A percentile compares a stretch with the other conserved stretches of the same genome.
phyloP scores from a whole-genome alignment of 441 rosid species.

The Gossypium schwendimanii region DNA sequence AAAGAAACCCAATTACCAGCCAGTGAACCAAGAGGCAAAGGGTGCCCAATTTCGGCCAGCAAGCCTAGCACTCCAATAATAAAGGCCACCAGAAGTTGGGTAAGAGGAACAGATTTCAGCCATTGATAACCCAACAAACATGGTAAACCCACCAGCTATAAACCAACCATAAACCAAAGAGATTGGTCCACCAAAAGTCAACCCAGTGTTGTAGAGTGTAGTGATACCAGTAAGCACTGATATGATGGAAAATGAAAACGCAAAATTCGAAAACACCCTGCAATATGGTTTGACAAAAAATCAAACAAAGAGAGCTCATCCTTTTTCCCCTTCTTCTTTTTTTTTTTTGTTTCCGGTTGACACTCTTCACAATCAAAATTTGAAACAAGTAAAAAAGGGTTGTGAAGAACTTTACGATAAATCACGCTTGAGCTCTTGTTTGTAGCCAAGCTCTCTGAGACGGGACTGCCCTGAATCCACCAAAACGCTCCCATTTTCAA shows the following conservation, averaged over 20 bases:
- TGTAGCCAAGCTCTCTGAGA: constrained; percentile 82
- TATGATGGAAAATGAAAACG: constrained; percentile 84
- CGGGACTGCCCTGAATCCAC: constrained; percentile 71
- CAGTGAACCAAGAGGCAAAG: constrained; percentile 90
- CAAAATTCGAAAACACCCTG: constrained; percentile 87
- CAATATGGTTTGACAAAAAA: constrained; percentile 7
- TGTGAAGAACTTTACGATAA: constrained; percentile 54
- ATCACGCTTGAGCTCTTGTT: constrained; percentile 93
- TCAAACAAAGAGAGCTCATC: background rate
- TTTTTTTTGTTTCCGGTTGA: background rate
- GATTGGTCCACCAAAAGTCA: constrained; percentile 69
- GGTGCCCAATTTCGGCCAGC: constrained; percentile 89
- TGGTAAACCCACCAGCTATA: constrained; percentile 65
- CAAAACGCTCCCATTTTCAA: constrained; percentile 20
- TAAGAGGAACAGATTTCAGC: constrained; percentile 92
- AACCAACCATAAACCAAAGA: constrained; percentile 87
- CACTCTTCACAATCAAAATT: background rate
- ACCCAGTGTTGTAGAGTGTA: constrained; percentile 71
- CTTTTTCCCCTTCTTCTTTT: no score
- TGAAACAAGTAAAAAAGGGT: background rate
- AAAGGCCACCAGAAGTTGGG: constrained; percentile 92
- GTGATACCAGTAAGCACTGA: constrained; percentile 86
- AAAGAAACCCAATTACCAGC: constrained; percentile 47
- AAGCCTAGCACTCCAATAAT: constrained; percentile 97
- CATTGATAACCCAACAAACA: constrained; percentile 81